Conservation (phyloP, 2,329 filamentous ascomycete species). For the Alternaria angustiovoidea region DNA sequence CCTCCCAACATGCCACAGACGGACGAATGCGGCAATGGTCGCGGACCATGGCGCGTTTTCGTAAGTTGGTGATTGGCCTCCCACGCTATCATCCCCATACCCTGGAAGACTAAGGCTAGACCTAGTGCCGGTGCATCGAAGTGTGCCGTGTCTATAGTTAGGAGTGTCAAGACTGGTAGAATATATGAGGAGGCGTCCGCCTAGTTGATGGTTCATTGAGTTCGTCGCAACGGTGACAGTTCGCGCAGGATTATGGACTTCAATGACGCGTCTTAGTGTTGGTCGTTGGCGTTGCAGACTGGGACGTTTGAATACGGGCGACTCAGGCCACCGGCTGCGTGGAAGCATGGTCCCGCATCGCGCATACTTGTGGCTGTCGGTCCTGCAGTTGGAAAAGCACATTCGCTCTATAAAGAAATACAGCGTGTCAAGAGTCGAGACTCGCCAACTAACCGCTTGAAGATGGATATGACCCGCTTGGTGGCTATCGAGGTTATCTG, state of each 20-base stretch:
- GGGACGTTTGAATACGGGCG: neutral
- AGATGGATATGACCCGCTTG: neutral
- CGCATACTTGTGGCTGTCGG: neutral
- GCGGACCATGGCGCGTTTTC: constrained; percentile 6
- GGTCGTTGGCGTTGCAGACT: neutral
- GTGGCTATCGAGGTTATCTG: neutral
- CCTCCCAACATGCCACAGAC: constrained; percentile 1
- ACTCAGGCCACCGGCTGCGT: neutral
- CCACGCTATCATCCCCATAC: constrained; percentile 7
- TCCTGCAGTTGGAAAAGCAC: neutral
- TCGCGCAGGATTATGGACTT: neutral
- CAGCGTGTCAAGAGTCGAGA: neutral
- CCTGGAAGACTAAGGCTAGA: constrained; percentile 2
- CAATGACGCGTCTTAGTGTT: neutral
- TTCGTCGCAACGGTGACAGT: neutral
- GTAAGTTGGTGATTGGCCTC: constrained; percentile 11
- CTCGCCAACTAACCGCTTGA: neutral
- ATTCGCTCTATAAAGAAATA: neutral
- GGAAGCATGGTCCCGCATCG: neutral
- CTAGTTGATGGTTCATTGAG: neutral
- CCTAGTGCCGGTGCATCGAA: constrained; percentile 1
- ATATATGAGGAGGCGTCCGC: constrained; percentile 4
- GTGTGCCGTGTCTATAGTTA: constrained; percentile 13
- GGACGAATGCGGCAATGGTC: constrained; percentile 16
- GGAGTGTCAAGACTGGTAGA: neutral